These are phyloP conservation scores for Saccharomycopsis crataegensis DNA, from an alignment of 1,139 yeast genomes.

Conservation along the genomic window DNA sequence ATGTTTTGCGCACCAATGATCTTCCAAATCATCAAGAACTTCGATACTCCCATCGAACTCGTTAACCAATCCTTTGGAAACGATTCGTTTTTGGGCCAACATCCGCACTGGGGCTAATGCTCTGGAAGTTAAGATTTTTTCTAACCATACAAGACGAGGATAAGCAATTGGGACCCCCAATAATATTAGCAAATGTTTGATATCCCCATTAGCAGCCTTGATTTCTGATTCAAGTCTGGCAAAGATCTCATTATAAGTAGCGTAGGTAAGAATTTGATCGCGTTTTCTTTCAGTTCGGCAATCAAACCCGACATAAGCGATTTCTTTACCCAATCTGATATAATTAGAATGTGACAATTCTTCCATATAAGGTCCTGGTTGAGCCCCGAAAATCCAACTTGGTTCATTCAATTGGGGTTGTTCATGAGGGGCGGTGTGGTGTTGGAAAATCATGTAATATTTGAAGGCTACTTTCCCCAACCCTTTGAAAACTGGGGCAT, in stretches of 20 bases:
- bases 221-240: conserved; percentile 51
- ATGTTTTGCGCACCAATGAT: conserved; percentile 89
- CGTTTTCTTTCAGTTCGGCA: conserved; percentile 86
- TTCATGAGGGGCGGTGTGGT: conserved; percentile 54
- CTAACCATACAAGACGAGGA: conserved; percentile 89
- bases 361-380: conserved; percentile 58
- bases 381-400: conserved; percentile 49
- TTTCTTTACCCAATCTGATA: conserved; percentile 64
- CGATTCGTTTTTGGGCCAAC: conserved; percentile 61
- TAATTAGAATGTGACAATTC: conserved; percentile 61
- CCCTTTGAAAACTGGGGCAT: conserved; percentile 53
- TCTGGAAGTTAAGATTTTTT: conserved; percentile 57
- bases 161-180: conserved; percentile 93
- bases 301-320: conserved; percentile 73
- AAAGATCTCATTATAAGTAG: conserved; percentile 57
- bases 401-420: conserved; percentile 35
- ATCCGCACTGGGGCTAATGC: conserved; percentile 57
- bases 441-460: conserved; percentile 88
- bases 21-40: conserved; percentile 84
- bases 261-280: conserved; percentile 45
- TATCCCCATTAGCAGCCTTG: conserved; percentile 38
- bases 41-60: conserved; percentile 90
- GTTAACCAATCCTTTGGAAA: conserved; percentile 67
- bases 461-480: conserved; percentile 76
- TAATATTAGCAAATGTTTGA: conserved; percentile 73